Evolutionary conservation across 225 moss, liverwort and hornwort genomes (phyloP).

Genomic region (Asterella californica): DNA sequence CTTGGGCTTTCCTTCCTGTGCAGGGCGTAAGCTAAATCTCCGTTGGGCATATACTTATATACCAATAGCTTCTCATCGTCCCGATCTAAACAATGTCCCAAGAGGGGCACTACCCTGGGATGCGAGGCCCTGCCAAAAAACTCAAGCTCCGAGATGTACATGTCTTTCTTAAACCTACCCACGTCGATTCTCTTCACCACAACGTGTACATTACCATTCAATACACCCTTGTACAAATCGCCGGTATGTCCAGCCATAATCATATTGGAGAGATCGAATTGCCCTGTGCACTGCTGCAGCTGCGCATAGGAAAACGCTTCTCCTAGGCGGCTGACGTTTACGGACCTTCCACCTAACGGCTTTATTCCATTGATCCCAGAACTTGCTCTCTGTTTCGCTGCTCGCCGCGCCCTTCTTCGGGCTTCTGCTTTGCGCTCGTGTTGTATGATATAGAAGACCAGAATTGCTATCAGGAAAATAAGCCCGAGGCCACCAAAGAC

Average conservation of each 20-base stretch:
- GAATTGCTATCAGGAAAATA: slow-evolving; percentile 58
- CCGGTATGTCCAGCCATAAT: slow-evolving; percentile 79
- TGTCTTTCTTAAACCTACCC: slow-evolving; percentile 62
- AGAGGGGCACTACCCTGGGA: slow-evolving; percentile 58
- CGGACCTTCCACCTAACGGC: slow-evolving; percentile 44
- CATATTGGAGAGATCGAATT: slow-evolving; percentile 70
- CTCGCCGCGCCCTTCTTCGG: slow-evolving; percentile 36
- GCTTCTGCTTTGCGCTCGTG: slow-evolving; percentile 54
- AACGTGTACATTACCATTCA: slow-evolving; percentile 54
- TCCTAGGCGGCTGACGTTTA: slow-evolving; percentile 53
- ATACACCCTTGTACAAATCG: slow-evolving; percentile 74
- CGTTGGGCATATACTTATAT: slow-evolving; percentile 79
- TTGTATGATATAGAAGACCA: slow-evolving; percentile 61
- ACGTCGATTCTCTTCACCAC: slow-evolving; percentile 87
- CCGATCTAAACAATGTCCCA: slow-evolving; percentile 83
- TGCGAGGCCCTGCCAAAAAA: slow-evolving; percentile 72
- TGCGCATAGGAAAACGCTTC: slow-evolving; percentile 72
- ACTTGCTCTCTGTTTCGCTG: slow-evolving; percentile 45
- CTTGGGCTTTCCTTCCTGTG: slow-evolving; percentile 69
- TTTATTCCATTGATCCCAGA: slow-evolving; percentile 35
- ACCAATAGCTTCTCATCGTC: slow-evolving; percentile 89
- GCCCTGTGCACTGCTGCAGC: slow-evolving; percentile 62
- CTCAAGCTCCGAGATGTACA: slow-evolving; percentile 75
- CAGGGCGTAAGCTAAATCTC: slow-evolving; percentile 76
- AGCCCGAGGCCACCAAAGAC: slow-evolving; percentile 61